phyloP scores from a whole-genome alignment of 495 filamentous ascomycete species.

The Aspergillus conjunctus region DNA sequence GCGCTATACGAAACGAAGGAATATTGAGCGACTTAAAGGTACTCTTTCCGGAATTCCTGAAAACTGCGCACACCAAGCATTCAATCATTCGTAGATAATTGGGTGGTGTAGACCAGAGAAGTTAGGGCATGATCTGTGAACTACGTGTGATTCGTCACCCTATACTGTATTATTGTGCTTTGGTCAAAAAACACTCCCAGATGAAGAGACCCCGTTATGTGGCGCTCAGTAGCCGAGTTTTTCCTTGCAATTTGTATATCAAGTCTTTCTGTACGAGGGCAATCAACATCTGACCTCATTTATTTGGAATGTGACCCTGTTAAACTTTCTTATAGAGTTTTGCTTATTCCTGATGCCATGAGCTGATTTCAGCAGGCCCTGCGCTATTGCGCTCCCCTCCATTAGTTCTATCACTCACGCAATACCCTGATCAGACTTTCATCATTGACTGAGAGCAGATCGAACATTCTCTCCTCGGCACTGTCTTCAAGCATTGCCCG shows the following conservation, averaged over 20 bases:
- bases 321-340: background rate
- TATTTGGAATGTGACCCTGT: slow-evolving; percentile 1
- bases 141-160: background rate
- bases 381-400: no score
- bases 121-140: no score
- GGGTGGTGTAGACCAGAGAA: background rate
- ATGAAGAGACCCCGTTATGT: background rate
- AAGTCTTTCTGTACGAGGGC: background rate
- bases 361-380: background rate
- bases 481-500: background rate
- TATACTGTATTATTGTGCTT: background rate
- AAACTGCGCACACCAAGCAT: background rate
- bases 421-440: background rate
- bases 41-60: background rate
- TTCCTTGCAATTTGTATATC: background rate
- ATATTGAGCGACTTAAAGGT: background rate
- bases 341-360: background rate
- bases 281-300: background rate
- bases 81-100: background rate
- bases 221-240: no score
- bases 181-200: no score
- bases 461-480: background rate
- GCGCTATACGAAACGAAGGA: background rate
- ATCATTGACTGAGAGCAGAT: background rate
- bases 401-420: background rate